These are phyloP conservation scores for Flaveria robusta DNA, from an alignment of 129 eudicot genomes.

Conservation along the genomic window DNA sequence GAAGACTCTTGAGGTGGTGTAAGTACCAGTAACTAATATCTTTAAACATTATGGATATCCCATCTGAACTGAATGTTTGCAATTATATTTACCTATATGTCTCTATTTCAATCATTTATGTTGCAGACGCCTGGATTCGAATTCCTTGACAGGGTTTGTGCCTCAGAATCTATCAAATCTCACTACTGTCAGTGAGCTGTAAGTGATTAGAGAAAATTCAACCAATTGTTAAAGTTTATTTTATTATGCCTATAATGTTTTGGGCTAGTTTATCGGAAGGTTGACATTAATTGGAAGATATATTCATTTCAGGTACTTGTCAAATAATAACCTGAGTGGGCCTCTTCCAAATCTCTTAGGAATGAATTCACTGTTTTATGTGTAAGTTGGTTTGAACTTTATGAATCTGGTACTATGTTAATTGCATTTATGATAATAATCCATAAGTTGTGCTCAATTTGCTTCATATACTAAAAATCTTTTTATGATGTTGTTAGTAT, in stretches of 20 bases:
- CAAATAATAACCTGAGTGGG: slow-evolving; percentile 73
- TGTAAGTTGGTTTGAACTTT: slow-evolving; percentile 57
- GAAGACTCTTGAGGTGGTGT: slow-evolving; percentile 62
- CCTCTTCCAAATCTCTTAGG: slow-evolving; percentile 68
- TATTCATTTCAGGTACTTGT: slow-evolving; percentile 55
- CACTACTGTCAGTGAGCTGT: slow-evolving; percentile 59
- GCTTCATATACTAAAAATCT: not conserved
- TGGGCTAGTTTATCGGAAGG: not conserved
- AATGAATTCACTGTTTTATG: slow-evolving; percentile 58
- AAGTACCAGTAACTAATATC: slow-evolving; percentile 43
- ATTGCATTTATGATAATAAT: not conserved
- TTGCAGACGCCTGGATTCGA: slow-evolving; percentile 75
- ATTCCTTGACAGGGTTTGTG: slow-evolving; percentile 58
- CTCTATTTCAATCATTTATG: slow-evolving; percentile 9
- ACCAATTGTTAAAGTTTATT: not conserved
- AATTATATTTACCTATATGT: not conserved
- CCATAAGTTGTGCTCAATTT: not conserved
- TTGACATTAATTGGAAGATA: slow-evolving; percentile 16
- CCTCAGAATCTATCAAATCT: slow-evolving; percentile 62
- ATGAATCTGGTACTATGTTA: not conserved
- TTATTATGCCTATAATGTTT: not conserved
- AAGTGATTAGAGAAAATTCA: slow-evolving; percentile 31
- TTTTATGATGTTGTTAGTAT: not conserved
- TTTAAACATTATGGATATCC: not conserved
- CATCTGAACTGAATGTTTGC: not conserved